These are phyloP conservation scores for Chromera velia DNA, from an alignment of 73 alveolate species.

Conservation along the genomic window DNA sequence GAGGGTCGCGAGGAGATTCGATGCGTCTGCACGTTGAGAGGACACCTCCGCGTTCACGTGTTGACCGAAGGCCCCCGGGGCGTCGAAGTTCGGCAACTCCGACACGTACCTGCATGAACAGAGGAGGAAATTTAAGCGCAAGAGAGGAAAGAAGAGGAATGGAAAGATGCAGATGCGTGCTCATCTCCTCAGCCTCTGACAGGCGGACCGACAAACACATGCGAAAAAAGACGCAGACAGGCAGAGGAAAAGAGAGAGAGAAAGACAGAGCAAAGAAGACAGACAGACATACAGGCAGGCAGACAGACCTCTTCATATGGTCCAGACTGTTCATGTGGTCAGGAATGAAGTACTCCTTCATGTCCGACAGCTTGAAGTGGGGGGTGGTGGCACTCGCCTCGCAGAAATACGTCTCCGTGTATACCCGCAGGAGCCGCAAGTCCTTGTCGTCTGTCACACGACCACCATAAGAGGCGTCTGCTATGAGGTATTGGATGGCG, in stretches of 20 bases:
- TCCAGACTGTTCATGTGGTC: constrained; percentile 31
- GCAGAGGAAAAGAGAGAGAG: too few relatives aligned
- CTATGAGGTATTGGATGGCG: constrained; percentile 94
- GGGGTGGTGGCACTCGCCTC: constrained; percentile 43
- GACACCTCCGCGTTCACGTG: constrained; percentile 94
- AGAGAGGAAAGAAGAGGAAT: too few relatives aligned
- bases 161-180: too few relatives aligned
- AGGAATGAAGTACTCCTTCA: constrained; percentile 47
- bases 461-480: constrained; percentile 86
- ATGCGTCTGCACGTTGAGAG: constrained; percentile 88
- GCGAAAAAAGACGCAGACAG: too few relatives aligned
- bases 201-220: too few relatives aligned
- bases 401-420: constrained; percentile 23
- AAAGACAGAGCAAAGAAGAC: background rate
- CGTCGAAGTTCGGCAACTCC: constrained; percentile 23
- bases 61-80: constrained; percentile 89
- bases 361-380: constrained; percentile 18
- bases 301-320: constrained; percentile 26
- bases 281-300: background rate
- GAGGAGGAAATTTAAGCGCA: too few relatives aligned
- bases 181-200: too few relatives aligned
- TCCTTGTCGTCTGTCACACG: constrained; percentile 96
- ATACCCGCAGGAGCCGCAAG: constrained; percentile 69
- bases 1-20: constrained; percentile 77
- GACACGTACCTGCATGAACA: background rate